Evolutionary conservation across 306 rosid species (phyloP).

Genomic region (Macrotyloma uniflorum): DNA sequence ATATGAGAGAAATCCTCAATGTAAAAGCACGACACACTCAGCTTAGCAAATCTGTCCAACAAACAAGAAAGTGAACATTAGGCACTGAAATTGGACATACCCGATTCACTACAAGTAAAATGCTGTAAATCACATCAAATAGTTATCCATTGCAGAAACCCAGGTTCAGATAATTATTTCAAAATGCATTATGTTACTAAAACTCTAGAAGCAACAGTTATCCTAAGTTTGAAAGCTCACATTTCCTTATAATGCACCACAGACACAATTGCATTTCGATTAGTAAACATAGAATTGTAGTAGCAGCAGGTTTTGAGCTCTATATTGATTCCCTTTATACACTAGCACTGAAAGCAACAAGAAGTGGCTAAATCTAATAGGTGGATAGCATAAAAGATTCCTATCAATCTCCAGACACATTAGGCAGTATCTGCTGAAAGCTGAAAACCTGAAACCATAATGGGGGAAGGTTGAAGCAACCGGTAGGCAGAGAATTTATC

Average conservation of each 20-base stretch:
- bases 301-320: background rate
- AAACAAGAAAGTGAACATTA: constrained; percentile 37
- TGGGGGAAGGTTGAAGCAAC: background rate
- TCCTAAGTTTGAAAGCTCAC: background rate
- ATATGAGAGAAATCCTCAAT: constrained; percentile 35
- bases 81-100: background rate
- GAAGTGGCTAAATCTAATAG: constrained; percentile 8
- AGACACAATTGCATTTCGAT: background rate
- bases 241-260: background rate
- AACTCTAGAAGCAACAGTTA: background rate
- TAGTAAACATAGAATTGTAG: background rate
- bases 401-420: background rate
- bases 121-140: constrained; percentile 13
- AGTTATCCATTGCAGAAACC: background rate
- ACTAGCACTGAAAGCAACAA: constrained; percentile 20
- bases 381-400: constrained; percentile 9
- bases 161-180: constrained; percentile 11
- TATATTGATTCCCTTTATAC: background rate
- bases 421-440: background rate
- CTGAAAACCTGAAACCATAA: constrained; percentile 23
- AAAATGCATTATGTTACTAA: constrained; percentile 14
- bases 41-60: constrained; percentile 50
- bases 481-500: background rate
- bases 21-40: constrained; percentile 34
- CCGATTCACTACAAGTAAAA: background rate